Percentiles rank a stretch among this genome's conserved stretches.
phyloP scores from a whole-genome alignment of 805 yeast genomes.

The Cyberlindnera mrakii region DNA sequence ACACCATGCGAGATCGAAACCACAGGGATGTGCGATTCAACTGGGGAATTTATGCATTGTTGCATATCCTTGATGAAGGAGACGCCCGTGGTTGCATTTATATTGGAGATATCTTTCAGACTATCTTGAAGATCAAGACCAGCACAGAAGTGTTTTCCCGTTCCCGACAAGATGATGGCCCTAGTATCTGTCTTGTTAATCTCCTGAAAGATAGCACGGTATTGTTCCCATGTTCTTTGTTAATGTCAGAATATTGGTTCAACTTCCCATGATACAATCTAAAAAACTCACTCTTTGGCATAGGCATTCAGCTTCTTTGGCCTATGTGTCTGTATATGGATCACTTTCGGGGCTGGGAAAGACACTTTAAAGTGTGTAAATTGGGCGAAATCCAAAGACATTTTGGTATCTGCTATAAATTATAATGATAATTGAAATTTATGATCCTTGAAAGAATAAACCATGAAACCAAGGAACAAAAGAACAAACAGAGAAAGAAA shows the following conservation, averaged over 20 bases:
- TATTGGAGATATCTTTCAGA: slow-evolving; percentile 11
- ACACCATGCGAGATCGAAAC: slow-evolving; percentile 63
- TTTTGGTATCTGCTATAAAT: no score
- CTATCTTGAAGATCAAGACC: slow-evolving; percentile 53
- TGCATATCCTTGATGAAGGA: slow-evolving; percentile 53
- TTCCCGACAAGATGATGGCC: slow-evolving; percentile 51
- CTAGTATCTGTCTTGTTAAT: slow-evolving; percentile 40
- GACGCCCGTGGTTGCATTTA: slow-evolving; percentile 22
- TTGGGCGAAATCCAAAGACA: not conserved
- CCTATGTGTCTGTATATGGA: slow-evolving; percentile 56
- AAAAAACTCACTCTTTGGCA: slow-evolving; percentile 26
- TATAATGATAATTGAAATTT: no score
- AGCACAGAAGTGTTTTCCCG: slow-evolving; percentile 51
- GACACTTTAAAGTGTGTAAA: slow-evolving; percentile 18
- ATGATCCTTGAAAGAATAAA: no score
- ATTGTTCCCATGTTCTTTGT: slow-evolving; percentile 47
- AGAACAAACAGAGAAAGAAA: no score
- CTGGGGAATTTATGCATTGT: slow-evolving; percentile 42
- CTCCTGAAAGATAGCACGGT: slow-evolving; percentile 37
- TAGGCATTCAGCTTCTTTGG: slow-evolving; percentile 57
- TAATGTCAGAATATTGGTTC: not conserved
- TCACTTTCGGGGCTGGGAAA: slow-evolving; percentile 27
- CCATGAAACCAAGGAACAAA: no score
- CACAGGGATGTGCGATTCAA: slow-evolving; percentile 49
- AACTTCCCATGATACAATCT: not conserved